A percentile compares a stretch with the other conserved stretches of the same genome.
Conservation (phyloP, 768 basidiomycete species). For the Strobilomyces confusus region DNA sequence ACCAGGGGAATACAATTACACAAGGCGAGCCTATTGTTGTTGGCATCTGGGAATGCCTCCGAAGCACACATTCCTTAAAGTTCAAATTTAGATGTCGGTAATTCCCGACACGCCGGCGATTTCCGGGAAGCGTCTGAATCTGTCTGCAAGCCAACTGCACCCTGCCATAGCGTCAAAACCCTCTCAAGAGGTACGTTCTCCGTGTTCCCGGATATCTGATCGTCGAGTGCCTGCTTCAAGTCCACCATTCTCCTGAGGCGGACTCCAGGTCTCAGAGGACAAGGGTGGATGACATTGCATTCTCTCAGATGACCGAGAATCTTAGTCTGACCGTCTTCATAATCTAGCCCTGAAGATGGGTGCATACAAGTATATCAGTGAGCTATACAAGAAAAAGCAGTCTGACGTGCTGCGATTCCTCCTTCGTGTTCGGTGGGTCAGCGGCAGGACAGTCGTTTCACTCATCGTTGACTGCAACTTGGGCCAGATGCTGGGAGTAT, state of each 20-base stretch:
- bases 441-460: not conserved
- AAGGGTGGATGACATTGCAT: conserved; percentile 23
- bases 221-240: not conserved
- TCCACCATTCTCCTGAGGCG: conserved; percentile 7
- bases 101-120: conserved; percentile 21
- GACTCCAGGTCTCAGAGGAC: conserved; percentile 2
- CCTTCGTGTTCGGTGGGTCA: conserved; percentile 83
- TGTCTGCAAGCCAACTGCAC: conserved; percentile 1
- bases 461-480: conserved; percentile 3
- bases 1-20: conserved; percentile 7
- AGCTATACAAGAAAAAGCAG: conserved; percentile 98
- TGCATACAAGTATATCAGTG: conserved; percentile 94
- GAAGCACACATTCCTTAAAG: not conserved
- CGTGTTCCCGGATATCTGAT: not conserved
- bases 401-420: conserved; percentile 97
- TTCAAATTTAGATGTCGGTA: conserved; percentile 22
- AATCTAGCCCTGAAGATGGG: conserved; percentile 64
- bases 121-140: conserved; percentile 9
- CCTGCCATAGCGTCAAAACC: conserved; percentile 19
- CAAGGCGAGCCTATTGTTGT: conserved; percentile 16
- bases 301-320: conserved; percentile 12
- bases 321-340: conserved; percentile 16
- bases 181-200: conserved; percentile 28
- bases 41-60: not conserved
- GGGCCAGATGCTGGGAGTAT: conserved; percentile 91